These are phyloP conservation scores for Vanderwaltozyma polyspora DNA, from an alignment of 805 yeast genomes.

Conservation along the genomic window DNA sequence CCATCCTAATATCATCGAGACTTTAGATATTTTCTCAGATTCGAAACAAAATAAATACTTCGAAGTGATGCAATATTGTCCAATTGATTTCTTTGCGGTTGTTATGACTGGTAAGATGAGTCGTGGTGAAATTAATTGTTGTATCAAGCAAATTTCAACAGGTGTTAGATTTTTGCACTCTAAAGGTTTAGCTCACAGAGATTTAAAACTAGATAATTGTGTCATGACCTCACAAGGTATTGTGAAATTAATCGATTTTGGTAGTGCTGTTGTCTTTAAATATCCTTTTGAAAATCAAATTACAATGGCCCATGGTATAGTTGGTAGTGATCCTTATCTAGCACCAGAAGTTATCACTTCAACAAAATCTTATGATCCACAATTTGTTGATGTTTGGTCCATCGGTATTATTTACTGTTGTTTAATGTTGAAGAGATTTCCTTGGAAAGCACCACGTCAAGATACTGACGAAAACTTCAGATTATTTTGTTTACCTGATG, in stretches of 20 bases:
- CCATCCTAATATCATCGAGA: constrained; percentile 71
- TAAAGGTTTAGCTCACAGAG: constrained; percentile 75
- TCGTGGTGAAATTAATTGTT: constrained; percentile 71
- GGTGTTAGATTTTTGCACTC: constrained; percentile 69
- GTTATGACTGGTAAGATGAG: constrained; percentile 81
- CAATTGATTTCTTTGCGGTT: constrained; percentile 73
- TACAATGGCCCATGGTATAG: constrained; percentile 61
- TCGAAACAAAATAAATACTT: constrained; percentile 59
- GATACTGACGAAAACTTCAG: constrained; percentile 58
- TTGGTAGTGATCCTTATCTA: constrained; percentile 77
- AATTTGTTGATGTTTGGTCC: constrained; percentile 76
- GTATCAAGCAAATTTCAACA: constrained; percentile 58
- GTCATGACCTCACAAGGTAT: constrained; percentile 66
- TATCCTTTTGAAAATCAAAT: constrained; percentile 57
- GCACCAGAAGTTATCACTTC: constrained; percentile 68
- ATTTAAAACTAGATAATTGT: constrained; percentile 73
- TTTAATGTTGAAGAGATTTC: constrained; percentile 75
- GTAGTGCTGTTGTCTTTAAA: constrained; percentile 71
- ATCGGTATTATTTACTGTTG: constrained; percentile 77
- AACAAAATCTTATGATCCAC: constrained; percentile 53
- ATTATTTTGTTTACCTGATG: constrained; percentile 56
- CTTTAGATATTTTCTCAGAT: constrained; percentile 51
- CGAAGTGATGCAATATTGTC: constrained; percentile 81
- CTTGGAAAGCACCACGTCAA: constrained; percentile 72
- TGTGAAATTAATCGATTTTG: constrained; percentile 70